Percentiles rank a stretch among this genome's conserved stretches.
These are phyloP conservation scores for Tolypocladium pustulatum DNA, from an alignment of 2,329 filamentous ascomycete genomes.

Conservation along the genomic window DNA sequence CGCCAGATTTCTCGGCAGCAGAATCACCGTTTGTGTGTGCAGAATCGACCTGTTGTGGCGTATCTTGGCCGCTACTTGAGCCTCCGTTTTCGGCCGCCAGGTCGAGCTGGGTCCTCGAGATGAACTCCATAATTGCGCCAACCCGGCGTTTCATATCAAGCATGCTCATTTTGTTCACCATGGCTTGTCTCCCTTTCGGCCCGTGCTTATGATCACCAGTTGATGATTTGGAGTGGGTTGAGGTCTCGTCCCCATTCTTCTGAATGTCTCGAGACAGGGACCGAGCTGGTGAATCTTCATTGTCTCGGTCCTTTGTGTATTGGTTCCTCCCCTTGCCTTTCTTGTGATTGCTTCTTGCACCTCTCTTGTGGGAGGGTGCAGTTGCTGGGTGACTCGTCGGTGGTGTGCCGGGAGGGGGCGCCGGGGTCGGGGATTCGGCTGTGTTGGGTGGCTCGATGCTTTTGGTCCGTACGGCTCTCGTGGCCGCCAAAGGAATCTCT, in stretches of 20 bases:
- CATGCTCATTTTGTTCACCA: slow-evolving; percentile 66
- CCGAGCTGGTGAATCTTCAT: slow-evolving; percentile 46
- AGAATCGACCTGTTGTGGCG: slow-evolving; percentile 24
- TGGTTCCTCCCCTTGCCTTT: slow-evolving; percentile 69
- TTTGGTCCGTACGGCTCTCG: slow-evolving; percentile 16
- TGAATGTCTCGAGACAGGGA: slow-evolving; percentile 41
- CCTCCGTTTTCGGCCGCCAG: slow-evolving; percentile 52
- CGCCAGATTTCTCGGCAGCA: slow-evolving; percentile 10
- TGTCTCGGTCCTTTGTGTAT: slow-evolving; percentile 65
- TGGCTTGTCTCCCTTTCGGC: slow-evolving; percentile 38
- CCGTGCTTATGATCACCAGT: slow-evolving; percentile 40
- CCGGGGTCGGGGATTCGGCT: slow-evolving; percentile 17
- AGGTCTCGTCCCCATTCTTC: slow-evolving; percentile 23
- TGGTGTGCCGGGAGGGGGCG: slow-evolving; percentile 27
- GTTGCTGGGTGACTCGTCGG: slow-evolving; percentile 33
- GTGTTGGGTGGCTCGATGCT: slow-evolving; percentile 16
- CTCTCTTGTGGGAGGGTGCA: slow-evolving; percentile 45
- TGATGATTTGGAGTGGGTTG: slow-evolving; percentile 21
- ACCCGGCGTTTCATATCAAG: slow-evolving; percentile 81
- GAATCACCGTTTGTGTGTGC: slow-evolving; percentile 24
- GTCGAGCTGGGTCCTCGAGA: slow-evolving; percentile 79
- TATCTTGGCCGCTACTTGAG: slow-evolving; percentile 24
- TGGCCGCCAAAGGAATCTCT: slow-evolving; percentile 45
- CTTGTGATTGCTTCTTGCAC: slow-evolving; percentile 49
- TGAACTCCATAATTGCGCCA: slow-evolving; percentile 78